Evolutionary conservation across 23 red algal genomes (phyloP).

Genomic region (Pyropia haitanensis): DNA sequence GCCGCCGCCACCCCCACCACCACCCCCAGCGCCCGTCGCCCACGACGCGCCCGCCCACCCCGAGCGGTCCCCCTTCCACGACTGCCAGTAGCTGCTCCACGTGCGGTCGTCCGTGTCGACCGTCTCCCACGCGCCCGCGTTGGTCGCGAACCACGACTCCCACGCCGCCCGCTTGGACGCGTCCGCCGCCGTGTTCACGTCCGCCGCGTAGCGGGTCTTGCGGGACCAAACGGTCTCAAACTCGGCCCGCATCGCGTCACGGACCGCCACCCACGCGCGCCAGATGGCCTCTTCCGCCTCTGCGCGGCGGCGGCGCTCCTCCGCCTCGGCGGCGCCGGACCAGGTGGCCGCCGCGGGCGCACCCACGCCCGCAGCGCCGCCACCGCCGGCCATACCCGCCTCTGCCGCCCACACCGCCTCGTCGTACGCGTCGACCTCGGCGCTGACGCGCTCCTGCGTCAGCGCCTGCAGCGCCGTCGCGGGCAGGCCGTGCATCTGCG

Average conservation of each 20-base stretch:
- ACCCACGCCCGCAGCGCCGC: background rate
- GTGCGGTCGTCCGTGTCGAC: constrained; percentile 41
- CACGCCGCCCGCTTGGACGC: constrained; percentile 46
- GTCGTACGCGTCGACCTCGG: constrained; percentile 1
- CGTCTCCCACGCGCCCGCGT: constrained; percentile 43
- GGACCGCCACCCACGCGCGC: constrained; percentile 37
- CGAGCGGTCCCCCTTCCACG: constrained; percentile 12
- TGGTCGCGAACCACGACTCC: constrained; percentile 60
- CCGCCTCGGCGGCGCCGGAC: constrained; percentile 6
- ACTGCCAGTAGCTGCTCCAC: constrained; percentile 56
- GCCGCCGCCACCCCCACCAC: background rate
- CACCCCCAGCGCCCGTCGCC: constrained; percentile 7
- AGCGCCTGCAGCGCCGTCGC: constrained; percentile 10
- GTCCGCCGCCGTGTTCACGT: constrained; percentile 8
- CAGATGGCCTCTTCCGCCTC: constrained; percentile 30
- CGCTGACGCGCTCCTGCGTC: constrained; percentile 7
- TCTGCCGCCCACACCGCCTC: background rate
- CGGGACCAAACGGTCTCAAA: constrained; percentile 43
- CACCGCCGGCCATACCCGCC: background rate
- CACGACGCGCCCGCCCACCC: background rate
- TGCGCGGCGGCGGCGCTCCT: constrained; percentile 7
- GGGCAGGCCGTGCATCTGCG: constrained; percentile 19
- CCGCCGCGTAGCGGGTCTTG: constrained; percentile 5
- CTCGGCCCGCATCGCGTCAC: constrained; percentile 43
- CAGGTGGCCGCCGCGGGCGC: background rate